Base-by-base conservation (phyloP, 129 eudicot species). In the Artemisia annua region DNA sequence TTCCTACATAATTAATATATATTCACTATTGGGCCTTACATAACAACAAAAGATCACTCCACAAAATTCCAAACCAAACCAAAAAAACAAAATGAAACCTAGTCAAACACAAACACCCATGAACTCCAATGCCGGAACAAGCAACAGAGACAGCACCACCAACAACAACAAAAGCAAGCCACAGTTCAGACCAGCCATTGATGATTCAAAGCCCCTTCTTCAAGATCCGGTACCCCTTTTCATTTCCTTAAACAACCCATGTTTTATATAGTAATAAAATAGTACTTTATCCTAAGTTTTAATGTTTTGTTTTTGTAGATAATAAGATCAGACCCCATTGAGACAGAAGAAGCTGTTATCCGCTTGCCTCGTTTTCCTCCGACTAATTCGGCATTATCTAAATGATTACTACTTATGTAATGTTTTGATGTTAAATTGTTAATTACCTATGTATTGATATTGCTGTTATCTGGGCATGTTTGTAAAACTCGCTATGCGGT, bases 321-420 rank as follows among this genome's bases (percentile, higher is more conserved):
- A 70, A 63, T 87, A 69, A 82, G 98, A 69, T 85, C 96, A 24
- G 96, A 92, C 78, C 98, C 96, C 30, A 83, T 78, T 48, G 95
- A 89, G 82, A 85, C 95, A 1, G 98, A 92, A 72, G 96, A 92
- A 85, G 95, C 96, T 71, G 88, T 92, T 76, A 88, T 92, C 48
- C 83, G 95, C 20, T 82, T 89, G 84, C 98, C 98, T 49, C 84
- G 88, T 69, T 87, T 89, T 39, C 91, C 95, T 48, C 28, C 76
- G 11, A 57, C 16, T 67, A 79, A 43, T 72, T 69, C 20, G 1
- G 7, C 76, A 44, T 65, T 59, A 14, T 59, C 59, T 64, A 67
- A 70, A 3, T 79, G 73, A 75, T 54, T 64, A 2, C 11, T 63
- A 2, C 11, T 63, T 74, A 64, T 24, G 54, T 39, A 39, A 39